These are phyloP conservation scores for Lentinula guzmanii DNA, from an alignment of 768 basidiomycete species.

Conservation along the genomic window DNA sequence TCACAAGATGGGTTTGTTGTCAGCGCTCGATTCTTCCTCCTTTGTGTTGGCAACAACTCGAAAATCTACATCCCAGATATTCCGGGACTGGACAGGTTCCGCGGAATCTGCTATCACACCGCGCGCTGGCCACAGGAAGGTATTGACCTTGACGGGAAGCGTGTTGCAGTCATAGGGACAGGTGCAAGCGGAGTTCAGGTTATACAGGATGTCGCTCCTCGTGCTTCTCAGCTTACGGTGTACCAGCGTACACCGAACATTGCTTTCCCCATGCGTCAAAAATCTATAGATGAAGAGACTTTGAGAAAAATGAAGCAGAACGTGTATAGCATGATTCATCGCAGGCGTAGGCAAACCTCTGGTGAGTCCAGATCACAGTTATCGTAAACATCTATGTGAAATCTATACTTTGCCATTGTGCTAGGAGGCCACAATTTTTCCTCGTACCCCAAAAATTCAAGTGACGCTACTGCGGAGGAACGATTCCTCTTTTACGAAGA, in stretches of 20 bases:
- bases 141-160: conserved; percentile 16
- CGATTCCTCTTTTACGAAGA: conserved; percentile 16
- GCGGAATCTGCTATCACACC: conserved; percentile 17
- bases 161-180: conserved; percentile 20
- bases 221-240: conserved; percentile 17
- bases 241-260: conserved; percentile 22
- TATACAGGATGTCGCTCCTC: conserved; percentile 15
- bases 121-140: conserved; percentile 17
- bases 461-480: conserved; percentile 14
- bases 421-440: conserved; percentile 13
- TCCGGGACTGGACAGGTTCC: conserved; percentile 16
- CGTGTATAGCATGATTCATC: conserved; percentile 12
- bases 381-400: not conserved
- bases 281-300: conserved; percentile 6
- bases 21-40: conserved; percentile 13
- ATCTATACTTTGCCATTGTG: not conserved
- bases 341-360: conserved; percentile 13
- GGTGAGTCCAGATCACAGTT: not conserved
- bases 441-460: conserved; percentile 3
- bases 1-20: conserved; percentile 12
- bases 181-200: conserved; percentile 20
- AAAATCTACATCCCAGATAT: conserved; percentile 15
- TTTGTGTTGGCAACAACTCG: conserved; percentile 18
- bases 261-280: conserved; percentile 16
- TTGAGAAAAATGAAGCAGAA: conserved; percentile 13